A percentile compares a stretch with the other conserved stretches of the same genome.
Evolutionary conservation across 2,329 filamentous ascomycete species (phyloP).

Genomic region (Aspergillus sp.): DNA sequence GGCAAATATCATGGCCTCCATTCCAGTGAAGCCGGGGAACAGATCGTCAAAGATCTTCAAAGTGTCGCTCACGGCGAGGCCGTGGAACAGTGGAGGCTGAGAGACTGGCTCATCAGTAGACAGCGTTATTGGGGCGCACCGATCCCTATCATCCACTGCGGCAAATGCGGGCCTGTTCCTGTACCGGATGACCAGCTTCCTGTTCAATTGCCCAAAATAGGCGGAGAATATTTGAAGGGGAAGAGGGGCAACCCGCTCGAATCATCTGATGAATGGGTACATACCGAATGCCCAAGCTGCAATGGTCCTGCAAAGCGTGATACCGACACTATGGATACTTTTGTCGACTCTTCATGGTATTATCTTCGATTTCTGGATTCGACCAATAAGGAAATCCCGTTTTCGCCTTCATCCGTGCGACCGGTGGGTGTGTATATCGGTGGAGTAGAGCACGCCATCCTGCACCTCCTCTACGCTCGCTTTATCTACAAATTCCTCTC

Average conservation of each 20-base stretch:
- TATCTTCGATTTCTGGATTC: conserved; percentile 77
- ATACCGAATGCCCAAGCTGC: conserved; percentile 72
- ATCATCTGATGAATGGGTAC: conserved; percentile 68
- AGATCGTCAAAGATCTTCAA: conserved; percentile 55
- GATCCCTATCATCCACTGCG: conserved; percentile 84
- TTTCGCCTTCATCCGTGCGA: conserved; percentile 59
- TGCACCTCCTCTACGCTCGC: conserved; percentile 83
- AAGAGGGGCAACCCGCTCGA: conserved; percentile 77
- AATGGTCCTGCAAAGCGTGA: conserved; percentile 70
- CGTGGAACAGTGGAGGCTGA: conserved; percentile 74
- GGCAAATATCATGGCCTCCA: conserved; percentile 63
- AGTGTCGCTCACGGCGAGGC: conserved; percentile 58
- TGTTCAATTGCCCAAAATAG: conserved; percentile 69
- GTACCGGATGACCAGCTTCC: conserved; percentile 76
- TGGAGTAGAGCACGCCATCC: conserved; percentile 85
- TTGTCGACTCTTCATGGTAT: conserved; percentile 95
- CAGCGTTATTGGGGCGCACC: conserved; percentile 91
- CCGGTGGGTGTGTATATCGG: conserved; percentile 88
- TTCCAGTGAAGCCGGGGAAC: conserved; percentile 62
- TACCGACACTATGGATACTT: conserved; percentile 95
- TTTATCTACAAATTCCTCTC: conserved; percentile 88
- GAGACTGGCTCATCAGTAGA: conserved; percentile 90
- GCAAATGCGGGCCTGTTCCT: conserved; percentile 72
- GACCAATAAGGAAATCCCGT: conserved; percentile 60
- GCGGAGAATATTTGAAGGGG: conserved; percentile 66